These are phyloP conservation scores for Cyclostephanos tholiformis DNA, from an alignment of 108 stramenopile genomes.

Conservation along the genomic window DNA sequence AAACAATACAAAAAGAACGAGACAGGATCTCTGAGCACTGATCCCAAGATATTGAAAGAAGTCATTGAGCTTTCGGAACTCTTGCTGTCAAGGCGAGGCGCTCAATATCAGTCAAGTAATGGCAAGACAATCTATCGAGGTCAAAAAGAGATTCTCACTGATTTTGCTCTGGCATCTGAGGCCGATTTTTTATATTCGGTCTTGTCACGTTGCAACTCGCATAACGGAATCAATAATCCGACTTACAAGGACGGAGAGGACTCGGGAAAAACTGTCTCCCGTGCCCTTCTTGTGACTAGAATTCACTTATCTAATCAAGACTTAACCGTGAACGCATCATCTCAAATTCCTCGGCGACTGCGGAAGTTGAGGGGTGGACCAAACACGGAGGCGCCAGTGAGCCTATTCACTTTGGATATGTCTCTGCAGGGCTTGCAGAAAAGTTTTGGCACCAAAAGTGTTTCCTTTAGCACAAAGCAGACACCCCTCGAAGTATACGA, in stretches of 20 bases:
- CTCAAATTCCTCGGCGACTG: constrained; percentile 76
- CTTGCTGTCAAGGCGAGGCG: constrained; percentile 71
- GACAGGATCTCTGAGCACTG: constrained; percentile 55
- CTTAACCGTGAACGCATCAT: constrained; percentile 70
- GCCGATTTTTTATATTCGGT: constrained; percentile 60
- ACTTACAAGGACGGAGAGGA: constrained; percentile 87
- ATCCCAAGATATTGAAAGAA: constrained; percentile 86
- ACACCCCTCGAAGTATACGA: constrained; percentile 68
- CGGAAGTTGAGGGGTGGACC: constrained; percentile 41
- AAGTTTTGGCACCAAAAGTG: constrained; percentile 17
- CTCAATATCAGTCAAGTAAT: constrained; percentile 63
- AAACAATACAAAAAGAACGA: constrained; percentile 28
- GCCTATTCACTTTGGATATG: constrained; percentile 33
- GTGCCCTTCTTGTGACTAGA: constrained; percentile 73
- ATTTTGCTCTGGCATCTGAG: constrained; percentile 64
- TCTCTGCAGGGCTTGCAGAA: constrained; percentile 36
- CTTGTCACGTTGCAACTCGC: constrained; percentile 51
- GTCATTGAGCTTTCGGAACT: constrained; percentile 67
- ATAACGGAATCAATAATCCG: constrained; percentile 28
- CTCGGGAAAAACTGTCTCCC: constrained; percentile 76
- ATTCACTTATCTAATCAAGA: constrained; percentile 70
- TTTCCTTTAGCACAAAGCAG: not conserved
- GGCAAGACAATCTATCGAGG: constrained; percentile 79
- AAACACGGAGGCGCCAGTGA: constrained; percentile 19
- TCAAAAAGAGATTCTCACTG: constrained; percentile 75